Evolutionary conservation across 2,329 filamentous ascomycete genomes (phyloP), one percentile per base, ranked within the genome.

Genomic region (Alternaria hordeiaustralica): DNA sequence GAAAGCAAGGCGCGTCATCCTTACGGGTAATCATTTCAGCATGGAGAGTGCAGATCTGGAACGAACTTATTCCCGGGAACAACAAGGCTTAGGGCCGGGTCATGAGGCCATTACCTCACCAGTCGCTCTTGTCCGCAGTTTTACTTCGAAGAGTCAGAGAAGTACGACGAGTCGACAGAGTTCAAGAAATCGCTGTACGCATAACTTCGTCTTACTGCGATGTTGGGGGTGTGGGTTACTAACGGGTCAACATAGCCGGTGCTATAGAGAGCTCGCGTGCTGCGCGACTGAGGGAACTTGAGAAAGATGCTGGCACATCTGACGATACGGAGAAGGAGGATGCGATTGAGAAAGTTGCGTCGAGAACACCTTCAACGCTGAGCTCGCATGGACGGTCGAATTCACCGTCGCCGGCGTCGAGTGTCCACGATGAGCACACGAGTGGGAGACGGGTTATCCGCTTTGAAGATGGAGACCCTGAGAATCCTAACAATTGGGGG

Each of bases 401-500:
- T 28, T 69, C 65, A 7, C 63, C 21, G 9, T 71, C 67, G 9
- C 54, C 55, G 30, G 53, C 25, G 9, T 64, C 61, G 12, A 55
- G 50, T 28, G 21, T 30, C 13, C 45, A 60, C 18, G 56, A 60
- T 18, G 25, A 26, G 46, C 56, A 60, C 20, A 9, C 58, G 26
- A 54, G 25, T 20, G 41, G 61, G 8, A 74, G 68, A 55, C 77
- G 65, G 6, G 71, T 81, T 21, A 72, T 84, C 6, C 73, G 75
- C 2, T 84, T 84, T 63, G 71, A 69, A 25, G 72, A 78, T 33
- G 76, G 75, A 21, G 82, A 84, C 64, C 77, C 77, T 13, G 75
- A 75, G 0, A 78, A 82, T 55, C 82, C 82, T 2, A 80, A 82
- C 59, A 82, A 83, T 55, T 84, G 81, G 80, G 70, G 71, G n/a